These are phyloP conservation scores for Lactarius hengduanensis DNA, from an alignment of 768 basidiomycete species.

Conservation along the genomic window DNA sequence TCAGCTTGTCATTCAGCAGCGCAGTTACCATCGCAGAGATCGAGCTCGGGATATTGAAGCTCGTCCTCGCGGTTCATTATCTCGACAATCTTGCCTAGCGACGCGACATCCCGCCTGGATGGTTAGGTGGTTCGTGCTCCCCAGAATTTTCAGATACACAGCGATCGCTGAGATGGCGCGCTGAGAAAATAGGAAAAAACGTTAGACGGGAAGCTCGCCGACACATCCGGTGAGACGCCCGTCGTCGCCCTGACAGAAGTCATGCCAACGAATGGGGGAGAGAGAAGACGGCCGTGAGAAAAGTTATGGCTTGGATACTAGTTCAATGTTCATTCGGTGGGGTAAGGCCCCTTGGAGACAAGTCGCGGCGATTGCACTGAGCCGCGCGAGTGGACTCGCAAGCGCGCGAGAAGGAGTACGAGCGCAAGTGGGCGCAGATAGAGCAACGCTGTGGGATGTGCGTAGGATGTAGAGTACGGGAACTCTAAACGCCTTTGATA, in stretches of 20 bases:
- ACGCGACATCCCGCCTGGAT: slow-evolving; percentile 43
- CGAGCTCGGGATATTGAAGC: slow-evolving; percentile 34
- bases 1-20: slow-evolving; percentile 38
- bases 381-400: not conserved
- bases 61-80: slow-evolving; percentile 37
- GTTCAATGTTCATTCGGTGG: not conserved
- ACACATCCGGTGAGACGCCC: no score
- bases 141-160: slow-evolving; percentile 38
- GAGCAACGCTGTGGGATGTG: not conserved
- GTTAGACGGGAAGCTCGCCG: not conserved
- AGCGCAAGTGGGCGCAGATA: not conserved
- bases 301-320: no score
- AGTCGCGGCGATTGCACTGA: not conserved
- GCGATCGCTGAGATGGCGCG: slow-evolving; percentile 37
- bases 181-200: not conserved
- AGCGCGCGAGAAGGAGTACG: not conserved
- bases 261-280: no score
- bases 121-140: slow-evolving; percentile 35
- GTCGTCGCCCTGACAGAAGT: no score
- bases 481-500: no score
- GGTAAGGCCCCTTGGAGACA: not conserved
- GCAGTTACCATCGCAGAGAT: slow-evolving; percentile 37
- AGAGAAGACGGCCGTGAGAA: no score
- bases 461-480: not conserved
- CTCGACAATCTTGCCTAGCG: slow-evolving; percentile 38